Evolutionary conservation across 805 yeast species (phyloP).

Genomic region (Cyberlindnera japonica): DNA sequence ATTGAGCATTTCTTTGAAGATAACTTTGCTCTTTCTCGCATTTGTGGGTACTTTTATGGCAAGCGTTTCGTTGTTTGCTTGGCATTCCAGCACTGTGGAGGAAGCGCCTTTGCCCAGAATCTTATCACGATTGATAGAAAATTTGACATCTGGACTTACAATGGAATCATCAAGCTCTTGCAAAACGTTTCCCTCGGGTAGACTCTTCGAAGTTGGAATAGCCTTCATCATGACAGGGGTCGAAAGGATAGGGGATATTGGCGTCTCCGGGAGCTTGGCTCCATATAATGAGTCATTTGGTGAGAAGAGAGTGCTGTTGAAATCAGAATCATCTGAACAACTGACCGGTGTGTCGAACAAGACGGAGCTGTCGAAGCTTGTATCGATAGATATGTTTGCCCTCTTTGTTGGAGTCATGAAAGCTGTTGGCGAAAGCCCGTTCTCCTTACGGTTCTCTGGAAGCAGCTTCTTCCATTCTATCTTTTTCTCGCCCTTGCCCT

Average conservation of each 20-base stretch:
- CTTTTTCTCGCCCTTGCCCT: too few relatives aligned
- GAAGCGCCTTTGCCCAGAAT: conserved; percentile 21
- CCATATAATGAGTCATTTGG: conserved; percentile 3
- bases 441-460: not conserved
- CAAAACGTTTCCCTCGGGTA: conserved; percentile 2
- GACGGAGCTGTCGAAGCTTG: conserved; percentile 1
- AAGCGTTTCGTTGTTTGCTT: not conserved
- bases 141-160: conserved; percentile 9
- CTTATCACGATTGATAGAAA: not conserved
- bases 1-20: conserved; percentile 22
- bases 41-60: conserved; percentile 24
- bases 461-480: conserved; percentile 1
- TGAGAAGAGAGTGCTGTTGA: conserved; percentile 2
- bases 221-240: not conserved
- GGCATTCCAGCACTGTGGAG: conserved; percentile 19
- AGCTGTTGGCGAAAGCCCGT: not conserved
- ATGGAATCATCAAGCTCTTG: conserved; percentile 10
- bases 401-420: conserved; percentile 2
- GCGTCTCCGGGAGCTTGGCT: conserved; percentile 1
- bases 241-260: conserved; percentile 2
- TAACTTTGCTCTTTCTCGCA: conserved; percentile 10
- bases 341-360: conserved; percentile 1
- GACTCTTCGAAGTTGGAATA: conserved; percentile 1
- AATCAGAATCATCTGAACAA: not conserved
- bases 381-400: not conserved